Conservation (phyloP, 179 eudicot species). For the Silene coronaria region DNA sequence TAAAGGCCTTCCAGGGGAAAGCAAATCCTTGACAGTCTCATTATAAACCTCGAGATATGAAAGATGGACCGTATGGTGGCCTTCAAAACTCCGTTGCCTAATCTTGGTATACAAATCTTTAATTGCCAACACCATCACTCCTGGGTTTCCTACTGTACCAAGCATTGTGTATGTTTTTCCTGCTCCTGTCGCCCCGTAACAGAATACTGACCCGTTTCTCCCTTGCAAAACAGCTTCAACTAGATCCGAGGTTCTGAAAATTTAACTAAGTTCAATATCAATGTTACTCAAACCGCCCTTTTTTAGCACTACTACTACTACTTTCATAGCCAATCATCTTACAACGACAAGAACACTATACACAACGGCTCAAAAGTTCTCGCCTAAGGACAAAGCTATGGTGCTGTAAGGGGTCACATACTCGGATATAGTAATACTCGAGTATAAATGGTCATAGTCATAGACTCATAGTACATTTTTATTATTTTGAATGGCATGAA, state of each 20-base stretch:
- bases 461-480: too few species aligned
- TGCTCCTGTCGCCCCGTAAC: conserved; percentile 92
- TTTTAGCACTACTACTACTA: too few species aligned
- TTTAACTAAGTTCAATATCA: conserved; percentile 1
- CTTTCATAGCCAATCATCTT: too few species aligned
- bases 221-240: conserved; percentile 87
- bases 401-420: too few species aligned
- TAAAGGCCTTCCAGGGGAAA: conserved; percentile 85
- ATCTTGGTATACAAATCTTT: conserved; percentile 73
- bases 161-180: conserved; percentile 91
- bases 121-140: conserved; percentile 87
- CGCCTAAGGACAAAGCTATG: too few species aligned
- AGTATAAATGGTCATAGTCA: too few species aligned
- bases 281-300: neutral
- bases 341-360: too few species aligned
- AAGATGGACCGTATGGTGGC: conserved; percentile 73
- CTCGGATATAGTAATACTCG: too few species aligned
- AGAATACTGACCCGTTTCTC: conserved; percentile 80
- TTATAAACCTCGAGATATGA: conserved; percentile 87
- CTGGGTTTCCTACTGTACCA: conserved; percentile 71
- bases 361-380: too few species aligned
- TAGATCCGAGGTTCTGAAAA: conserved; percentile 72
- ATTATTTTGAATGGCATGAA: too few species aligned
- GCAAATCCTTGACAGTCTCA: conserved; percentile 86
- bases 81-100: conserved; percentile 69